Evolutionary conservation across 306 rosid species (phyloP).

Genomic region (Cyclanthera cordifolia): DNA sequence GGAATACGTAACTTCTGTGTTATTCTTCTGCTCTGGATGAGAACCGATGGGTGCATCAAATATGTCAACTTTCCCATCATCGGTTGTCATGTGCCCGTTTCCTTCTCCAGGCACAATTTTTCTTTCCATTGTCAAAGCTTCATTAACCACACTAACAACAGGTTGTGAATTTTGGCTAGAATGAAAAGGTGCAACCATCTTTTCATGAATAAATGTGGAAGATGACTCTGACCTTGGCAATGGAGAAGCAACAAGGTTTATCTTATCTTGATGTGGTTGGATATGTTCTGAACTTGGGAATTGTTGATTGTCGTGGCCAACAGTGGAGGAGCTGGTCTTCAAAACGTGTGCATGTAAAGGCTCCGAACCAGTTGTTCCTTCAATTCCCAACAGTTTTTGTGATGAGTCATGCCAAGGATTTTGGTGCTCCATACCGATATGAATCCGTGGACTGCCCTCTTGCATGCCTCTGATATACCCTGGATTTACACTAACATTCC

Average conservation of each 20-base stretch:
- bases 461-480: slow-evolving; percentile 37
- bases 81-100: slow-evolving; percentile 14
- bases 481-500: slow-evolving; percentile 49
- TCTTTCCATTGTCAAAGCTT: slow-evolving; percentile 27
- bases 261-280: slow-evolving; percentile 27
- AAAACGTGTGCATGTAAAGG: slow-evolving; percentile 37
- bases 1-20: slow-evolving; percentile 20
- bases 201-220: slow-evolving; percentile 20
- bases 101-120: slow-evolving; percentile 29
- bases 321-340: slow-evolving; percentile 28
- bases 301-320: slow-evolving; percentile 40
- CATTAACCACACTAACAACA: slow-evolving; percentile 16
- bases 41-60: slow-evolving; percentile 23
- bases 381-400: slow-evolving; percentile 44
- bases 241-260: slow-evolving; percentile 17
- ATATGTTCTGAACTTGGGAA: slow-evolving; percentile 23
- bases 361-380: slow-evolving; percentile 43
- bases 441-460: slow-evolving; percentile 58
- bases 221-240: slow-evolving; percentile 33
- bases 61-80: slow-evolving; percentile 26
- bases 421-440: slow-evolving; percentile 45
- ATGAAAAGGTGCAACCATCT: slow-evolving; percentile 18
- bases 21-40: slow-evolving; percentile 24
- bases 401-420: slow-evolving; percentile 58
- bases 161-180: slow-evolving; percentile 13